Base-by-base conservation (phyloP, 148 eudicot genomes). In the Spergularia marina region DNA sequence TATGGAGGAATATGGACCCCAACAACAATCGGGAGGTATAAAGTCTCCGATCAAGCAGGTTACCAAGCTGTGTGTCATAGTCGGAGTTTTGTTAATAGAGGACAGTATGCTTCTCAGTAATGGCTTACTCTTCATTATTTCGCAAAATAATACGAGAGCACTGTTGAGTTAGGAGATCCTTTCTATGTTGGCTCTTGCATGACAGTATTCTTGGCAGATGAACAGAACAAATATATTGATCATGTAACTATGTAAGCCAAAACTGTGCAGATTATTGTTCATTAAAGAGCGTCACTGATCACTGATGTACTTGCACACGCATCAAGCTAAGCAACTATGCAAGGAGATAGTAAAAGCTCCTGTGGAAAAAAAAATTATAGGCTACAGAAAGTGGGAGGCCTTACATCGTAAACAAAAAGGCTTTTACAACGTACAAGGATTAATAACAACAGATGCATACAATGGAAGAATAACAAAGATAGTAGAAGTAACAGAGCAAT, bases 1-100 rank as follows among this genome's bases (percentile, higher is more conserved):
- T 90, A 62, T 88, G 94, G 91, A 82, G 87, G 66, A 82, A 81
- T 53, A 68, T 90, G 10, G 78, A 90, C 71, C 91, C 79, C 59
- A 23, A 44, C 13, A 47, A 61, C 10, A 17, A 30, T 34, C 58
- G n/a, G 12, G 60, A 36, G 21, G 71, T 18, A 2, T 70, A 70
- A 53, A 11, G 10, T 12, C 13, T 44, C 12, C 30, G 30, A 5
- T 1, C 17, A 44, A 44, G 62, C 2, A 51, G 40, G 12, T 65
- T 65, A 40, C 52, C 69, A 16, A 7, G 68, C 20, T 40, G 21
- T 30, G 36, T 30, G 36, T 0, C 17, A 53, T 65, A 41, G 25
- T 17, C 13, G 8, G 10, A 25, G 40, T 13, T 25, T 13, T 62
- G 66, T 12, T 62, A 25, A 25, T 62, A 62, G 66, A 9, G 12